Evolutionary conservation across 352 stramenopile genomes (phyloP).

Genomic region (Phytophthora agathidicida): DNA sequence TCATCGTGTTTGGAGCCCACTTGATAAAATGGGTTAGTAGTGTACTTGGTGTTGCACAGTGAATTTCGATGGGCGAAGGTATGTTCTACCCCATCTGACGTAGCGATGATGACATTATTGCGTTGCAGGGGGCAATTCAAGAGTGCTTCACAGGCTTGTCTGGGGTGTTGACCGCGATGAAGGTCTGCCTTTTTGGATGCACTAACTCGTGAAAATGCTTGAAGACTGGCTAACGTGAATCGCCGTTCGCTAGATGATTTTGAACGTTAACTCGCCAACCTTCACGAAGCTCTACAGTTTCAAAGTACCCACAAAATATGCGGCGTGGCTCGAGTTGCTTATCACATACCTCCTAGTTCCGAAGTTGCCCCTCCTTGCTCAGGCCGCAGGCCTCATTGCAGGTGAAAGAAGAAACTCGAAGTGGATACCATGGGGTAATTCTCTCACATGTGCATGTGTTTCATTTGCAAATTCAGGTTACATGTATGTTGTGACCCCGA

Average conservation of each 20-base stretch:
- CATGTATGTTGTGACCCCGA: slow-evolving; percentile 37
- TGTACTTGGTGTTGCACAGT: no score
- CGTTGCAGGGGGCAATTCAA: slow-evolving; percentile 37
- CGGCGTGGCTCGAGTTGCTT: slow-evolving; percentile 88
- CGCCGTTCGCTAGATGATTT: slow-evolving; percentile 65
- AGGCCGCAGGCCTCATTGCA: slow-evolving; percentile 87
- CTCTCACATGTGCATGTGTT: slow-evolving; percentile 1
- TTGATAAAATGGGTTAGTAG: slow-evolving; percentile 39
- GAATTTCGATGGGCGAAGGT: no score
- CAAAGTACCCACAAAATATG: slow-evolving; percentile 85
- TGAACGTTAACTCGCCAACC: slow-evolving; percentile 77
- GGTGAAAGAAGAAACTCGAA: slow-evolving; percentile 35
- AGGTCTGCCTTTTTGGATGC: slow-evolving; percentile 42
- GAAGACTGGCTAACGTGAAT: slow-evolving; percentile 20
- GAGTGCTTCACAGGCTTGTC: slow-evolving; percentile 86
- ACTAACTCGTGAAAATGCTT: background rate
- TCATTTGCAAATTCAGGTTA: slow-evolving; percentile 28
- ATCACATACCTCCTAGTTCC: slow-evolving; percentile 85
- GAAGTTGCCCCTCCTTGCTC: slow-evolving; percentile 82
- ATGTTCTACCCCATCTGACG: no score
- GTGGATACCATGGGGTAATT: background rate
- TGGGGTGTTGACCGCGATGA: slow-evolving; percentile 78
- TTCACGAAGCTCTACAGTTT: slow-evolving; percentile 74
- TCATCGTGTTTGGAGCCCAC: slow-evolving; percentile 54
- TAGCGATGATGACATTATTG: no score